Evolutionary conservation across 2,329 filamentous ascomycete genomes (phyloP), one percentile per base, ranked within the genome.

Genomic region (Ascocoryne sarcoides): DNA sequence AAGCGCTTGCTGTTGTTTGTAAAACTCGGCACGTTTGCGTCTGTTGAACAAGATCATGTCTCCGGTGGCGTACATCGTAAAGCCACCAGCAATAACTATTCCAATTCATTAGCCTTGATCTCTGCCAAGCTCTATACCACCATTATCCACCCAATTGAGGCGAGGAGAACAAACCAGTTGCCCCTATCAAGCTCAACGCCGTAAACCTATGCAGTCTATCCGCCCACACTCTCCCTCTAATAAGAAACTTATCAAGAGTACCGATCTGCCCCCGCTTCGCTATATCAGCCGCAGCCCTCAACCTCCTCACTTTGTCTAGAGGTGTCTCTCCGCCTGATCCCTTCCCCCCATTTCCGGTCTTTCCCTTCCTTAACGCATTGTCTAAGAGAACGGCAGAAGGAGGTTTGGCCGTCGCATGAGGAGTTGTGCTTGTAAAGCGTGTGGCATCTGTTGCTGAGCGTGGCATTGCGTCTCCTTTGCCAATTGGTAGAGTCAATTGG

Each of bases 371-470:
- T 7, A 26, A 12, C 7, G 7, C 23, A 26, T 26, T 26, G 7
- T 12, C 23, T 12, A 12, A 26, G 23, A 7, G 7, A 7, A 26
- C 23, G 12, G 23, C 23, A 7, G 23, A 26, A 12, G 23, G 23
- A 19, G 64, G 60, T 40, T 60, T 61, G 15, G 77, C 76, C 49
- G 73, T 72, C 53, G 82, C 84, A 64, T 87, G 83, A 26, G 79
- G 79, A 45, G 72, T 76, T 14, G 77, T 82, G 18, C 78, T 67
- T 12, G 80, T 84, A 63, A 84, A 92, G 59, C 84, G 80, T 55
- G 85, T 92, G 51, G 85, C 84, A 61, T 89, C 84, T 54, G 76
- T 76, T 60, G 84, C 79, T 65, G 77, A 84, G 59, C 82, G 80
- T 45, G 82, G 72, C 49, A 66, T 67, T 48, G 43, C n/a, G n/a